These are phyloP conservation scores for Sphaceloma murrayae DNA, from an alignment of 2,329 filamentous ascomycete genomes.

Conservation along the genomic window DNA sequence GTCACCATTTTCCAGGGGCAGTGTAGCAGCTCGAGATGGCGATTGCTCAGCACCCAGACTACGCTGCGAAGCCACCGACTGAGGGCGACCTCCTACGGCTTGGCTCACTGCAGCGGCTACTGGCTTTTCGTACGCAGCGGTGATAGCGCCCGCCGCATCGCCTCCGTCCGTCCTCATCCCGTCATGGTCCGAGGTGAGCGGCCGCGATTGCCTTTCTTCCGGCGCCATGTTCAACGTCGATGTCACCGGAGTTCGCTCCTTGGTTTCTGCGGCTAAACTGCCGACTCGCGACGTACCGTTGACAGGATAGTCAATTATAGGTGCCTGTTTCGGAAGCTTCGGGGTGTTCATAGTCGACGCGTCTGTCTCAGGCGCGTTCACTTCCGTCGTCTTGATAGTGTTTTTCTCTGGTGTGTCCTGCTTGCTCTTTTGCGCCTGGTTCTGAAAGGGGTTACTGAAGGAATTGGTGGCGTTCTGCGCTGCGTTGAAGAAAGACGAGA, in stretches of 20 bases:
- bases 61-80: constrained; percentile 33
- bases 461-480: constrained; percentile 83
- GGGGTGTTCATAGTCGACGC: constrained; percentile 16
- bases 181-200: constrained; percentile 36
- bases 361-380: constrained; percentile 14
- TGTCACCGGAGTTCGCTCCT: constrained; percentile 47
- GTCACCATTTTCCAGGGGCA: constrained; percentile 47
- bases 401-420: constrained; percentile 25
- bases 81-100: constrained; percentile 29
- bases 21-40: constrained; percentile 57
- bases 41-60: constrained; percentile 48
- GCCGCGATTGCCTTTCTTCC: constrained; percentile 5
- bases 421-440: constrained; percentile 45
- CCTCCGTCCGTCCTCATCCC: constrained; percentile 50
- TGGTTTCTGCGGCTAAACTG: constrained; percentile 33
- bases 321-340: constrained; percentile 17
- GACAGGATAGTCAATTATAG: constrained; percentile 8
- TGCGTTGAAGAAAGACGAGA: constrained; percentile 84
- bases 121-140: constrained; percentile 48
- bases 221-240: constrained; percentile 35
- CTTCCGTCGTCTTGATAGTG: constrained; percentile 12
- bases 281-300: constrained; percentile 6
- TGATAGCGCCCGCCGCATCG: constrained; percentile 50
- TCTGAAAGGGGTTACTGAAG: constrained; percentile 64
- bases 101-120: constrained; percentile 24